These are phyloP conservation scores for Erysimum pusillum DNA, from an alignment of 441 rosid genomes.

Conservation along the genomic window DNA sequence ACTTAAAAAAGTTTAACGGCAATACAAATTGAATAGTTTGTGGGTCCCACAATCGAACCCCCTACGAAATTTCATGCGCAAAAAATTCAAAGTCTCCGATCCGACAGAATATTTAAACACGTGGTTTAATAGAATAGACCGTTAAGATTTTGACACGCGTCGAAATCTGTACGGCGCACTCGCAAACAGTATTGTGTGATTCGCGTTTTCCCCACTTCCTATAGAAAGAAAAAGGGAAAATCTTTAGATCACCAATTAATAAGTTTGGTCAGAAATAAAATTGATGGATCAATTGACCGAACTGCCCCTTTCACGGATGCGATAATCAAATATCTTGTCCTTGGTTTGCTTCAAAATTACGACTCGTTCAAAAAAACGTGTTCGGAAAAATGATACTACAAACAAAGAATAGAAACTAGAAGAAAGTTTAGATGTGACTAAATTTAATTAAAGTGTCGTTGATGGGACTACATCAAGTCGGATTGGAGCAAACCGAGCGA, in stretches of 20 bases:
- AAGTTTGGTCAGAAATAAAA: constrained; percentile 23
- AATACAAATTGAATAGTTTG: constrained; percentile 6
- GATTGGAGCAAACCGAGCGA: neutral
- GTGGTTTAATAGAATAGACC: constrained; percentile 19
- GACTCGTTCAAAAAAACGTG: constrained; percentile 39
- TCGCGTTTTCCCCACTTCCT: constrained; percentile 36
- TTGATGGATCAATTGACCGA: neutral
- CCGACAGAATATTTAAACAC: constrained; percentile 36
- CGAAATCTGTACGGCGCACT: constrained; percentile 29
- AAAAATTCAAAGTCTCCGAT: constrained; percentile 25
- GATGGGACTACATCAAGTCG: neutral
- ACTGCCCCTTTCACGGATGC: constrained; percentile 33
- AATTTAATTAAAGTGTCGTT: neutral
- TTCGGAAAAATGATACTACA: neutral
- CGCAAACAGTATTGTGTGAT: constrained; percentile 21
- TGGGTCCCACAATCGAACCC: constrained; percentile 12
- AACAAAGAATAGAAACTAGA: too few relatives aligned
- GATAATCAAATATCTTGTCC: constrained; percentile 17
- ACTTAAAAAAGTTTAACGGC: constrained; percentile 14
- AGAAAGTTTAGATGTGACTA: constrained; percentile 5
- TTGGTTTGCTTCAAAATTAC: constrained; percentile 16
- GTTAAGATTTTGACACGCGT: constrained; percentile 36
- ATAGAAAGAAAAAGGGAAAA: neutral
- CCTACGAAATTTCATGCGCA: constrained; percentile 22
- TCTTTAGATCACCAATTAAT: constrained; percentile 23